Conservation (phyloP, 1,139 yeast genomes). For the Scheffersomyces quercinus region DNA sequence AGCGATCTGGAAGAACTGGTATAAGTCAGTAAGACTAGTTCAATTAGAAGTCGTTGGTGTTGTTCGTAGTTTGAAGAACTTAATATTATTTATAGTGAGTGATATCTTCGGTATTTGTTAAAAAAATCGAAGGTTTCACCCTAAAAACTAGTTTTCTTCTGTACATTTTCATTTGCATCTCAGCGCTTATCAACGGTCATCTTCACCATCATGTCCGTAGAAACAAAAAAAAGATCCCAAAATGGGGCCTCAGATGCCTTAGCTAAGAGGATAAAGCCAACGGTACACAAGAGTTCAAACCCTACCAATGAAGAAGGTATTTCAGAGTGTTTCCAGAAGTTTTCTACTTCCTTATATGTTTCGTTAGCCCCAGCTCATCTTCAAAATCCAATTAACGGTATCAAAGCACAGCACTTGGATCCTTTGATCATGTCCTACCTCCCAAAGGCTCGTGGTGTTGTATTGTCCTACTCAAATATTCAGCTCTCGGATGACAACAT, state of each 20-base stretch:
- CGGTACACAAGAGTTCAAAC: conserved; percentile 33
- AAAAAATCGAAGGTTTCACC: too few relatives aligned
- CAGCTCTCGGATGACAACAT: conserved; percentile 36
- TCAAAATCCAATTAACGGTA: conserved; percentile 70
- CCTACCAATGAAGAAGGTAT: conserved; percentile 39
- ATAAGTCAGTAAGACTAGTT: too few relatives aligned
- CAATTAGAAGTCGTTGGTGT: too few relatives aligned
- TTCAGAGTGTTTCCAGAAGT: conserved; percentile 65
- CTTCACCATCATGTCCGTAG: background rate
- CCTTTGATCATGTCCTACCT: conserved; percentile 85
- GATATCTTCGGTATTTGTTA: too few relatives aligned
- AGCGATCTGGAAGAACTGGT: too few relatives aligned
- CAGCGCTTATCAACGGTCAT: background rate
- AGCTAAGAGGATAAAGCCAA: conserved; percentile 20
- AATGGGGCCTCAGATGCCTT: background rate
- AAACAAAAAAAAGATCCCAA: background rate
- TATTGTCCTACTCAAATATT: conserved; percentile 73
- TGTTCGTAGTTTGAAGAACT: too few relatives aligned
- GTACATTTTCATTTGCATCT: background rate
- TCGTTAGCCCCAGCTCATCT: conserved; percentile 84
- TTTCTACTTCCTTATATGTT: conserved; percentile 68
- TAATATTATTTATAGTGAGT: too few relatives aligned
- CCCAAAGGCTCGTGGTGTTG: conserved; percentile 74
- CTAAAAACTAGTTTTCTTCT: too few relatives aligned
- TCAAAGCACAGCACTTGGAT: conserved; percentile 84